Conservation (phyloP, 768 basidiomycete species). For the Pulveroboletus sp. region DNA sequence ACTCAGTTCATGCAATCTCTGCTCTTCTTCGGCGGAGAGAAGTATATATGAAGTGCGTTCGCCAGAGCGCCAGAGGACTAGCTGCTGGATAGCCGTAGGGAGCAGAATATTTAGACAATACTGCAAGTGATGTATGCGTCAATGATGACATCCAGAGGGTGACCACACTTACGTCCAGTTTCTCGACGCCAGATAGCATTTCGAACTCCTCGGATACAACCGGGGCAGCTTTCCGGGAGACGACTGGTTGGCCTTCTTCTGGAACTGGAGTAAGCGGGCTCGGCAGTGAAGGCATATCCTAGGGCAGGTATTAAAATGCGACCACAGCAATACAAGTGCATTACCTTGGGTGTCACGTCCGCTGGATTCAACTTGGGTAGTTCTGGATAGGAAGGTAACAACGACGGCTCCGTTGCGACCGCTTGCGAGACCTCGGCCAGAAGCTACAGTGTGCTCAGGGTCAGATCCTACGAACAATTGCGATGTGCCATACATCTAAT, state of each 20-base stretch:
- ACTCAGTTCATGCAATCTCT: slow-evolving; percentile 48
- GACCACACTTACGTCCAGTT: slow-evolving; percentile 48
- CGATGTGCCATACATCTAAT: slow-evolving; percentile 25
- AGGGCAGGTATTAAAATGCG: neutral
- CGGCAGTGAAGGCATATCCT: slow-evolving; percentile 19
- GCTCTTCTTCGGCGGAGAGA: slow-evolving; percentile 52
- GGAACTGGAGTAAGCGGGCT: slow-evolving; percentile 21
- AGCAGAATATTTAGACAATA: slow-evolving; percentile 71
- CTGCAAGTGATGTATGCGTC: slow-evolving; percentile 31
- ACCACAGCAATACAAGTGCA: neutral
- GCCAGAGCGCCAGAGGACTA: slow-evolving; percentile 69
- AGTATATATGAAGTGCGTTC: slow-evolving; percentile 48
- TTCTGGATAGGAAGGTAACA: slow-evolving; percentile 26
- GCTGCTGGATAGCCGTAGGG: slow-evolving; percentile 66
- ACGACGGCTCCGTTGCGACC: slow-evolving; percentile 27
- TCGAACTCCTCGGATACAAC: slow-evolving; percentile 43
- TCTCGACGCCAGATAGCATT: slow-evolving; percentile 41
- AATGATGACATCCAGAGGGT: neutral
- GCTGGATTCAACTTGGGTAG: slow-evolving; percentile 11
- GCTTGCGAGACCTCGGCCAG: slow-evolving; percentile 28
- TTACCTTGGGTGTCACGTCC: slow-evolving; percentile 12
- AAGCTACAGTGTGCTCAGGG: slow-evolving; percentile 21
- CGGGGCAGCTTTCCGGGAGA: slow-evolving; percentile 16
- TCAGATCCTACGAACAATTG: slow-evolving; percentile 13
- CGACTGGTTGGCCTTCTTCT: slow-evolving; percentile 5